Base-by-base conservation (phyloP, 805 yeast species). In the Ogataea angusta region DNA sequence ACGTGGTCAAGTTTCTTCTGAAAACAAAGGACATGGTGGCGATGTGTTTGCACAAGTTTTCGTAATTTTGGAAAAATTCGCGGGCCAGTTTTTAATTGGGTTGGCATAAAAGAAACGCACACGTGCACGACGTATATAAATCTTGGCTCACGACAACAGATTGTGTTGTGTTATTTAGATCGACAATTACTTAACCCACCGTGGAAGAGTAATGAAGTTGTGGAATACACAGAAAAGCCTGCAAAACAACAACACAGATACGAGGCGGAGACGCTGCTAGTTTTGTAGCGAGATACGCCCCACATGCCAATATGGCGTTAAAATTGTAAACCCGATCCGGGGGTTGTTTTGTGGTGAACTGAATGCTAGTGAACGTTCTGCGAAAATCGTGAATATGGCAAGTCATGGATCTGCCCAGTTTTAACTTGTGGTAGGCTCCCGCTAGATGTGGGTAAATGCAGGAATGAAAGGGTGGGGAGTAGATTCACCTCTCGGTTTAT, bases 1-100 rank as follows among this genome's bases (percentile, higher is more conserved):
- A 77, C 61, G 97, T 85, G 53, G 98, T 89, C 68, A 91, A 78
- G 59, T 83, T 83, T 74, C 99, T 90, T 82, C 86, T 90, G 62
- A 81, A 75, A 69, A 89, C 75, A 73, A 81, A 85, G 62, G 93
- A 85, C 95, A 85, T 87, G 44, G 30, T 36, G 44, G 27, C 13
- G 32, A 31, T 17, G 29, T n/a, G 21, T 33, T 21, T 28, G 33
- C 28, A 32, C 34, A 38, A 38, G 36, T 38, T 38, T 38, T 33
- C 23, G 23, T 17, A 22, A 28, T 12, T 18, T 25, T 27, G 34
- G 36, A 32, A 33, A 38, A 32, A 6, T 21, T 22, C 37, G 36
- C 36, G 42, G 10, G 41, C 29, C 29, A 10, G 21, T 25, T 33
- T 35, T 38, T 42, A 14, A 30, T 38, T 38, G 42, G 42, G 30